These are phyloP conservation scores for Fusarium pseudograminearum DNA, from an alignment of 2,329 filamentous ascomycete genomes.

Conservation along the genomic window DNA sequence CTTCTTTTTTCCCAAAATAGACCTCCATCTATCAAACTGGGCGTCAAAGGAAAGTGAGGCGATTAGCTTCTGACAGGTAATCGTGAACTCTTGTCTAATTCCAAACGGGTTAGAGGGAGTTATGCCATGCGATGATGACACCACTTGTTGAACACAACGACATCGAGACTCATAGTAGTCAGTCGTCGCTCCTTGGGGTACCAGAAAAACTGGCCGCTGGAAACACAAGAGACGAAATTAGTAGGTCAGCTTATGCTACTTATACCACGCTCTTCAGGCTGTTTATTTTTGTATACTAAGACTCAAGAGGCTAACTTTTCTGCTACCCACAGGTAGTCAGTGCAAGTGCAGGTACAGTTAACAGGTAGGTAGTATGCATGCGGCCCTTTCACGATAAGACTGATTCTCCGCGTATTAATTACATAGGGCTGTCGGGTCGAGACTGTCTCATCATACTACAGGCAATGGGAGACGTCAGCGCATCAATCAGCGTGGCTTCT, in stretches of 20 bases:
- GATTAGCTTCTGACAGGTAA: slow-evolving; percentile 14
- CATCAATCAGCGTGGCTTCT: slow-evolving; percentile 1
- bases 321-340: background rate
- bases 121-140: slow-evolving; percentile 28
- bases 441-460: background rate
- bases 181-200: too few species aligned
- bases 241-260: too few species aligned
- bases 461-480: slow-evolving; percentile 10
- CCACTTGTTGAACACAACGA: slow-evolving; percentile 16
- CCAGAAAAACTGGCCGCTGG: too few species aligned
- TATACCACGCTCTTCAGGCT: too few species aligned
- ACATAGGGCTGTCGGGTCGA: slow-evolving; percentile 16
- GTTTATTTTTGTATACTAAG: too few species aligned
- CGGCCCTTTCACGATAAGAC: slow-evolving; percentile 1
- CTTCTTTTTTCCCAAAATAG: background rate
- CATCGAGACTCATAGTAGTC: background rate
- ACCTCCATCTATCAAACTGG: slow-evolving; percentile 11
- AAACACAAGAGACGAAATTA: too few species aligned
- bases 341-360: background rate
- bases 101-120: slow-evolving; percentile 37
- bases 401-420: background rate
- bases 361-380: background rate
- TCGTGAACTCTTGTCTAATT: slow-evolving; percentile 25
- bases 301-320: too few species aligned
- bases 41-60: slow-evolving; percentile 32